These are phyloP conservation scores for Collybiopsis luxurians DNA, from an alignment of 768 basidiomycete genomes.

Conservation along the genomic window DNA sequence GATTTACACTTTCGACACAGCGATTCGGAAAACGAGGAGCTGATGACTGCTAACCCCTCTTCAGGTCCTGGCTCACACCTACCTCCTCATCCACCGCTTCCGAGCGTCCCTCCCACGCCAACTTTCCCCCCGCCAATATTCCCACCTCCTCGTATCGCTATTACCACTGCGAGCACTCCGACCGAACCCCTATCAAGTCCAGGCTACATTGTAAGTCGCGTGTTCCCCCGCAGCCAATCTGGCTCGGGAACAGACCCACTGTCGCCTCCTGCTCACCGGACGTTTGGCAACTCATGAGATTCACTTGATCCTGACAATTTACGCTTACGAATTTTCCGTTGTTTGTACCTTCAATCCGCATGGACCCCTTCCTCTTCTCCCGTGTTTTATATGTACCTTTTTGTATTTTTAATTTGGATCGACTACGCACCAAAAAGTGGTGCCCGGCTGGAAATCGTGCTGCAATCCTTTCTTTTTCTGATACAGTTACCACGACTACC, in stretches of 20 bases:
- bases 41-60: conserved; percentile 18
- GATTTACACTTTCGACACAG: conserved; percentile 50
- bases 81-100: conserved; percentile 14
- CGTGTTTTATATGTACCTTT: not conserved
- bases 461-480: not conserved
- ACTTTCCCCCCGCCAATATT: not conserved
- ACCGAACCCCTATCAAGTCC: not conserved
- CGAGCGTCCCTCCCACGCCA: conserved; percentile 1
- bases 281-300: not conserved
- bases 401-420: no score
- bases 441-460: no score
- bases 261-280: not conserved
- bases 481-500: not conserved
- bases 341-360: not conserved
- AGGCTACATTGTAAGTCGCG: conserved; percentile 6
- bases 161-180: not conserved
- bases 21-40: conserved; percentile 18
- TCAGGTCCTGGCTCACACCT: not conserved
- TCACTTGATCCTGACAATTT: not conserved
- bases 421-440: no score
- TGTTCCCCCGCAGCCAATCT: conserved; percentile 3
- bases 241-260: not conserved
- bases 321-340: not conserved
- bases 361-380: not conserved
- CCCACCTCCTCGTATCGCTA: not conserved